These are phyloP conservation scores for Gautieria morchelliformis DNA, from an alignment of 768 basidiomycete genomes.

Conservation along the genomic window DNA sequence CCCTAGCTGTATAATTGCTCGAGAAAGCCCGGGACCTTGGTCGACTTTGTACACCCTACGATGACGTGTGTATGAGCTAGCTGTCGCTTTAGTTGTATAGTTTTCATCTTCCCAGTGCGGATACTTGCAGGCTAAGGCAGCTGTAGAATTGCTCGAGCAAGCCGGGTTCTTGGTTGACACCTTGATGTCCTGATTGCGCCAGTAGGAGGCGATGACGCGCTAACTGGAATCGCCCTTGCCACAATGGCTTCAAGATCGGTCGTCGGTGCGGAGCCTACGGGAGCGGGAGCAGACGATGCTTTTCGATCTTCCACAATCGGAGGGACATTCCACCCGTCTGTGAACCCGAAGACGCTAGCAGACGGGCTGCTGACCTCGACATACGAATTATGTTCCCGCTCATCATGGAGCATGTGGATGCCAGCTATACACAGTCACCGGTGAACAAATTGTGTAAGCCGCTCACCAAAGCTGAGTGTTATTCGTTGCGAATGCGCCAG, in stretches of 20 bases:
- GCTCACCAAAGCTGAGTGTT: background rate
- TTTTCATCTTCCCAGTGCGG: too few species aligned
- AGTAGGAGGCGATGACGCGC: constrained; percentile 30
- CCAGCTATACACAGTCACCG: constrained; percentile 26
- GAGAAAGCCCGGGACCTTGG: constrained; percentile 22
- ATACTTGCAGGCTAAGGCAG: too few species aligned
- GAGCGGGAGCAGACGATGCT: constrained; percentile 30
- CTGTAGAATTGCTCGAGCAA: too few species aligned
- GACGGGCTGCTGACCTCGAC: constrained; percentile 30
- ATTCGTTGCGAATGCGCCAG: constrained; percentile 14
- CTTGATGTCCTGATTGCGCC: constrained; percentile 26
- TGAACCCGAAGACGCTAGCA: constrained; percentile 26
- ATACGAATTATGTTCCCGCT: constrained; percentile 27
- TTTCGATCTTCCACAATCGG: constrained; percentile 22
- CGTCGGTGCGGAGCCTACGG: constrained; percentile 29
- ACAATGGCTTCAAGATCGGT: constrained; percentile 22
- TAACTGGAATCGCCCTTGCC: constrained; percentile 28
- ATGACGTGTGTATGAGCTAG: too few species aligned
- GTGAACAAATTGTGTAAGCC: constrained; percentile 16
- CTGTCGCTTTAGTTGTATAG: too few species aligned
- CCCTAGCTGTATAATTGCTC: constrained; percentile 25
- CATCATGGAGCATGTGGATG: constrained; percentile 26
- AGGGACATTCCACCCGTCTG: constrained; percentile 20
- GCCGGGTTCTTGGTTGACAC: too few species aligned
- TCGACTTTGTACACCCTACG: too few species aligned